Conservation (phyloP, 495 filamentous ascomycete species). For the Neurospora sp. region DNA sequence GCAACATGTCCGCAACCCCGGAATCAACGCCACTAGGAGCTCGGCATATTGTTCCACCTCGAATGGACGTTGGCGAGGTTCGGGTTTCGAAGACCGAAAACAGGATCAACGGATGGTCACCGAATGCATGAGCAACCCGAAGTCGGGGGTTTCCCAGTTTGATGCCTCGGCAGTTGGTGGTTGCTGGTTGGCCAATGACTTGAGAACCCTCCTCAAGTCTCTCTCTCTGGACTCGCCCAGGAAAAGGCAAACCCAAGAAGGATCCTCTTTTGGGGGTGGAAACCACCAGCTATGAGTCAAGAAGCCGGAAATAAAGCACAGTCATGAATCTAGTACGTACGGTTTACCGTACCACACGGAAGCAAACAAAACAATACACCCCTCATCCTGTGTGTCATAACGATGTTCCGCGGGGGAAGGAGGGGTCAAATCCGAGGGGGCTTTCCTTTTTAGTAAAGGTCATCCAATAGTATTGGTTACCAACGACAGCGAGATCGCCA, state of each 20-base stretch:
- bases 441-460: neutral
- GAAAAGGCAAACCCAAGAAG: neutral
- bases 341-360: neutral
- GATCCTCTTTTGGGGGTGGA: neutral
- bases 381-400: neutral
- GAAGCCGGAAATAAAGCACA: neutral
- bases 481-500: neutral
- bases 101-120: neutral
- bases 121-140: neutral
- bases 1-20: neutral
- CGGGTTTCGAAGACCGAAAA: neutral
- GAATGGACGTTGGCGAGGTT: neutral
- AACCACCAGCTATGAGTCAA: neutral
- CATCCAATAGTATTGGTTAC: neutral
- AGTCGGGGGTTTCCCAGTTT: neutral
- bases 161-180: neutral
- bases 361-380: neutral
- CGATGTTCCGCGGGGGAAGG: neutral
- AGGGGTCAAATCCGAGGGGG: neutral
- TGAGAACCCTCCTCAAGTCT: neutral
- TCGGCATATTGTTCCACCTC: neutral
- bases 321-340: neutral
- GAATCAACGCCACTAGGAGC: neutral
- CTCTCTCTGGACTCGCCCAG: neutral
- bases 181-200: neutral